These are phyloP conservation scores for Globisporangium apiculatum DNA, from an alignment of 352 stramenopile species.

Conservation along the genomic window DNA sequence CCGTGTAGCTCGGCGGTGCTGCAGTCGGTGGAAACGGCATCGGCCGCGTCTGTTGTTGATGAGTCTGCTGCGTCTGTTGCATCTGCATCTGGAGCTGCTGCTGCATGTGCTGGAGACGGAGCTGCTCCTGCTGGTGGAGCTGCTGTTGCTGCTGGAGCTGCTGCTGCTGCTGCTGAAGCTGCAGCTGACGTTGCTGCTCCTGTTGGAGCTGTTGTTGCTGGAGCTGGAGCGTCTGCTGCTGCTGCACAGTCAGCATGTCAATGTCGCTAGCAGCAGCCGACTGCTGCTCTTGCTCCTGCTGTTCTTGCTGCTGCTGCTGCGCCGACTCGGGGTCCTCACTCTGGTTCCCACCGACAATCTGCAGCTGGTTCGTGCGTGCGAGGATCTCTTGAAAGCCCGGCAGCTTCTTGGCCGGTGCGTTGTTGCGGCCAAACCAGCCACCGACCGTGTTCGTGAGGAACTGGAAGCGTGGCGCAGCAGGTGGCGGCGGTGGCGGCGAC, in stretches of 20 bases:
- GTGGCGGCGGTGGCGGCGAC: slow-evolving; percentile 12
- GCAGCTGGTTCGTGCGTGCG: slow-evolving; percentile 54
- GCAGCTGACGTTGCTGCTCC: not conserved
- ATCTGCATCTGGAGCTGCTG: slow-evolving; percentile 4
- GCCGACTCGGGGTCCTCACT: not conserved
- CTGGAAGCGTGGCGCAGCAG: slow-evolving; percentile 17
- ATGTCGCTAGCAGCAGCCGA: too few species aligned
- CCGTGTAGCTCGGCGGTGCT: slow-evolving; percentile 18
- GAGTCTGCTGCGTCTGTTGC: slow-evolving; percentile 1
- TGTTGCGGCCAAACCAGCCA: slow-evolving; percentile 13
- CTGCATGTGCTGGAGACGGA: not conserved
- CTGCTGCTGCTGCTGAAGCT: slow-evolving; percentile 1
- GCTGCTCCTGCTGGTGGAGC: slow-evolving; percentile 1
- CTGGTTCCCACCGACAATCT: slow-evolving; percentile 30
- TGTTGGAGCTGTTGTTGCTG: slow-evolving; percentile 4
- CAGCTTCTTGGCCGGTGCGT: slow-evolving; percentile 25
- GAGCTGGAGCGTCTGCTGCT: slow-evolving; percentile 6
- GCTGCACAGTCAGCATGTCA: not conserved
- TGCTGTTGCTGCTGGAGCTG: slow-evolving; percentile 1
- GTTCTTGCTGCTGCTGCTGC: slow-evolving; percentile 2
- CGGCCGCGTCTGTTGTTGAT: not conserved
- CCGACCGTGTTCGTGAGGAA: slow-evolving; percentile 12
- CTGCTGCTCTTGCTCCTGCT: slow-evolving; percentile 2
- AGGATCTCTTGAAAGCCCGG: slow-evolving; percentile 63
- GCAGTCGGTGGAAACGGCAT: slow-evolving; percentile 1